Evolutionary conservation across 225 moss, liverwort and hornwort genomes (phyloP).

Genomic region (Sphagnum tenellum): DNA sequence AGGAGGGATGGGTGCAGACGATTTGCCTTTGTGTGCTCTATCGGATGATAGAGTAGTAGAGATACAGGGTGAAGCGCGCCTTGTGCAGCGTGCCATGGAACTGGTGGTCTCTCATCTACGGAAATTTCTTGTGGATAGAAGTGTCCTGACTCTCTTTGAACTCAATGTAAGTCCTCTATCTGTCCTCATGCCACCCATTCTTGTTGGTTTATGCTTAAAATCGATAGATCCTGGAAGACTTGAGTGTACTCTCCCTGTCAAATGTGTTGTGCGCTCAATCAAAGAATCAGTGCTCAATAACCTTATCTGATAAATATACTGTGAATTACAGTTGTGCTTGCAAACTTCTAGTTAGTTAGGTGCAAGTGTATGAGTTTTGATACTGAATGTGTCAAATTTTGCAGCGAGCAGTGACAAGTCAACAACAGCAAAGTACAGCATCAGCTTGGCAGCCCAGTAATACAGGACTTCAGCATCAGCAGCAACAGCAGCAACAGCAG

Average conservation of each 20-base stretch:
- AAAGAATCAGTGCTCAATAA: too few relatives aligned
- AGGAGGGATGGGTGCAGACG: conserved; percentile 83
- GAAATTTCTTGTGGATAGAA: conserved; percentile 96
- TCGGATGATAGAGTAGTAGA: conserved; percentile 97
- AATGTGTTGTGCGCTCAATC: too few relatives aligned
- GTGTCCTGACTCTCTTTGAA: conserved; percentile 83
- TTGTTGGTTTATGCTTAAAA: too few relatives aligned
- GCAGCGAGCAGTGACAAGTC: conserved; percentile 83
- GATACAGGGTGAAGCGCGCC: conserved; percentile 93
- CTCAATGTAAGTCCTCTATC: conserved; percentile 47
- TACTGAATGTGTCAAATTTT: neutral
- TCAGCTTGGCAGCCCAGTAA: conserved; percentile 78
- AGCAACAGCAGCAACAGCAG: conserved; percentile 41
- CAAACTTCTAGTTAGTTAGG: too few relatives aligned
- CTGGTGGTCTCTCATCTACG: conserved; percentile 91
- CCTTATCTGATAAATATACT: too few relatives aligned
- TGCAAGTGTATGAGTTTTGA: too few relatives aligned
- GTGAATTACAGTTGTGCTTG: too few relatives aligned
- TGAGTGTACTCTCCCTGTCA: too few relatives aligned
- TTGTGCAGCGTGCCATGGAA: conserved; percentile 95
- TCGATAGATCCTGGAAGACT: too few relatives aligned
- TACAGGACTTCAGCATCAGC: conserved; percentile 10
- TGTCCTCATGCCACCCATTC: neutral
- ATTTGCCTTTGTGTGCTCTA: conserved; percentile 94
- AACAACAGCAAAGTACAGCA: conserved; percentile 71